phyloP scores from a whole-genome alignment of 352 stramenopile genomes.

The Phytopythium litorale region DNA sequence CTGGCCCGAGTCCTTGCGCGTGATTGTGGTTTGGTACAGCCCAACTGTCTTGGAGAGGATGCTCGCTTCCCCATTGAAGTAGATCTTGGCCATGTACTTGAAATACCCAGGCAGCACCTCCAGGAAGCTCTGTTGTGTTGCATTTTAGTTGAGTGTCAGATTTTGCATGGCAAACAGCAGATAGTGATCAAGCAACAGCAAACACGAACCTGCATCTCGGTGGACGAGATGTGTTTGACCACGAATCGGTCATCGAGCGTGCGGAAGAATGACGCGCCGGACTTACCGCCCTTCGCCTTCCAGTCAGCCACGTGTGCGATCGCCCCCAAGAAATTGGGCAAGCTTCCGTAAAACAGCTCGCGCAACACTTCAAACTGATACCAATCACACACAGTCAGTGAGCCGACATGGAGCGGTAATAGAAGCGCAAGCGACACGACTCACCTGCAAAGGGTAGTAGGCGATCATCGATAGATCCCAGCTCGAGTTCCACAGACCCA shows the following conservation, averaged over 20 bases:
- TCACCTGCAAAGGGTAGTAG: conserved; percentile 79
- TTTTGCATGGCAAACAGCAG: background rate
- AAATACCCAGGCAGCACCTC: conserved; percentile 91
- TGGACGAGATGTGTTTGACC: conserved; percentile 97
- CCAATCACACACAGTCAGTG: background rate
- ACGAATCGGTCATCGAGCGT: conserved; percentile 97
- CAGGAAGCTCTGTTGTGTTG: conserved; percentile 60
- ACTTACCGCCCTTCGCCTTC: conserved; percentile 96
- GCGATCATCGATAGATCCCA: conserved; percentile 76
- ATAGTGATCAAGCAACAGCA: background rate
- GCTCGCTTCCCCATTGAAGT: conserved; percentile 93
- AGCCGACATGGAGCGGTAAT: background rate
- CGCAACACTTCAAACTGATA: conserved; percentile 91
- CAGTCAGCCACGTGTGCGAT: conserved; percentile 84
- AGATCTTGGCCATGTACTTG: conserved; percentile 96
- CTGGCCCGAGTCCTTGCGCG: conserved; percentile 88
- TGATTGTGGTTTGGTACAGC: conserved; percentile 97
- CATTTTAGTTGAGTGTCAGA: background rate
- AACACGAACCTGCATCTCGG: conserved; percentile 93
- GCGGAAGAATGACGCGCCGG: conserved; percentile 94
- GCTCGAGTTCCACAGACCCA: conserved; percentile 25
- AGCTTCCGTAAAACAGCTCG: conserved; percentile 80
- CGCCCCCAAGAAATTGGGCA: conserved; percentile 72
- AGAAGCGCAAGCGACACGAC: background rate
- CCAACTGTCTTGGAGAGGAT: conserved; percentile 97